These are phyloP conservation scores for Cystobasidium onofrii DNA, from an alignment of 768 basidiomycete species.

Conservation along the genomic window DNA sequence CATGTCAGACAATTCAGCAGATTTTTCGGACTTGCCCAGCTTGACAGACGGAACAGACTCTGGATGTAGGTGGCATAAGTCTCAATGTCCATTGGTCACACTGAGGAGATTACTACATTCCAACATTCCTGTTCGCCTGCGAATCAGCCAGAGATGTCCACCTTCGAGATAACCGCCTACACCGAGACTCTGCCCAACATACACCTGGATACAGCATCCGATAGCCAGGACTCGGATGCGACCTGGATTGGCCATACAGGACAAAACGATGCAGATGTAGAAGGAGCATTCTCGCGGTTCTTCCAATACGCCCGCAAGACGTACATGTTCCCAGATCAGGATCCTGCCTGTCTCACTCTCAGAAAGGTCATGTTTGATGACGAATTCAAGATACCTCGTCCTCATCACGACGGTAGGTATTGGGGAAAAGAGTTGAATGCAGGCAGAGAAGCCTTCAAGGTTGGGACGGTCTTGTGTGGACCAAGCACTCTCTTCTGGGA, in stretches of 20 bases:
- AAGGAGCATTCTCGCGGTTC: background rate
- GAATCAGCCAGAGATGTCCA: too few species aligned
- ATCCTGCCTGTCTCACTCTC: background rate
- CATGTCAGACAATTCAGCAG: too few species aligned
- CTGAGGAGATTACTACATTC: too few species aligned
- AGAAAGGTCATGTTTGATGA: background rate
- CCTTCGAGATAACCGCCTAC: background rate
- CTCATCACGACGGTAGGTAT: slow-evolving; percentile 17
- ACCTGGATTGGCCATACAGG: background rate
- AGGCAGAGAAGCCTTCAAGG: background rate
- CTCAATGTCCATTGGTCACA: too few species aligned
- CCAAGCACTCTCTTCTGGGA: slow-evolving; percentile 18
- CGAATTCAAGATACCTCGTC: background rate
- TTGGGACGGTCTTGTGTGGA: slow-evolving; percentile 3
- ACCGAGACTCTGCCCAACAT: background rate
- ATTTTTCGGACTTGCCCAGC: too few species aligned
- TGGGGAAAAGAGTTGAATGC: background rate
- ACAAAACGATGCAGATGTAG: background rate
- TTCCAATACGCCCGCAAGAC: background rate
- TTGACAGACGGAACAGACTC: too few species aligned
- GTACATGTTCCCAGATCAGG: background rate
- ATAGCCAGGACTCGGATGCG: background rate
- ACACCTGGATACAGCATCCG: background rate
- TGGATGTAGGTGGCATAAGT: too few species aligned
- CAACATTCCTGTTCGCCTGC: too few species aligned